These are phyloP conservation scores for Paxillus rubicundulus DNA, from an alignment of 768 basidiomycete genomes.

Conservation along the genomic window DNA sequence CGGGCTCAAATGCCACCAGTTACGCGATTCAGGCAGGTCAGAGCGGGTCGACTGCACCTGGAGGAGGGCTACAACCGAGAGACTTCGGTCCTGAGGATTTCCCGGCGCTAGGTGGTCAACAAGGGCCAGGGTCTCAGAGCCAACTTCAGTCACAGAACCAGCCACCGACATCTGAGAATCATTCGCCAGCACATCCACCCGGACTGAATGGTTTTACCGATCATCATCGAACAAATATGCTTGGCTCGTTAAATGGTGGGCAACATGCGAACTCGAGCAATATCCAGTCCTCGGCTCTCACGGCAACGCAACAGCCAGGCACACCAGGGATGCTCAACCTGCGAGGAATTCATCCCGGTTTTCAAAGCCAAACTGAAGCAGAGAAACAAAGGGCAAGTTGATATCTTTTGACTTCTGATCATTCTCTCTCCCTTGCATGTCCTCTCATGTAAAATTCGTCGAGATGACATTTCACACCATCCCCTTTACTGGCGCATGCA, in stretches of 20 bases:
- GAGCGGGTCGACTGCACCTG: conserved; percentile 29
- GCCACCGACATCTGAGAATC: conserved; percentile 31
- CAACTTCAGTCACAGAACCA: conserved; percentile 31
- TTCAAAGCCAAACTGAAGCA: conserved; percentile 57
- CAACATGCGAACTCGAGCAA: conserved; percentile 22
- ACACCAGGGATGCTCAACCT: conserved; percentile 71
- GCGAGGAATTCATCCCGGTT: conserved; percentile 39
- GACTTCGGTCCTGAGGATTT: conserved; percentile 86
- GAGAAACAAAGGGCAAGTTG: conserved; percentile 68
- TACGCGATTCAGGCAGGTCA: conserved; percentile 81
- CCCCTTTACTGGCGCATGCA: not conserved
- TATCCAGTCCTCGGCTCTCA: conserved; percentile 28
- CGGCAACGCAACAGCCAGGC: conserved; percentile 46
- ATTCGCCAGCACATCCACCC: conserved; percentile 55
- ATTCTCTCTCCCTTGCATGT: not conserved
- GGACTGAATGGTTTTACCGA: conserved; percentile 67
- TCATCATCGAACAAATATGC: conserved; percentile 54
- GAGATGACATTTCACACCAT: not conserved
- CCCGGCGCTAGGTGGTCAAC: conserved; percentile 70
- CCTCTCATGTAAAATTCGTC: not conserved
- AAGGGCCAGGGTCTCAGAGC: conserved; percentile 22
- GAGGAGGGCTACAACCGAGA: conserved; percentile 15
- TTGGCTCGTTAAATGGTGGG: conserved; percentile 46
- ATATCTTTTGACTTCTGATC: not conserved
- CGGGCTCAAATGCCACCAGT: conserved; percentile 48